Conservation (phyloP, 2,329 filamentous ascomycete species). For the Tolypocladium ovalisporum region DNA sequence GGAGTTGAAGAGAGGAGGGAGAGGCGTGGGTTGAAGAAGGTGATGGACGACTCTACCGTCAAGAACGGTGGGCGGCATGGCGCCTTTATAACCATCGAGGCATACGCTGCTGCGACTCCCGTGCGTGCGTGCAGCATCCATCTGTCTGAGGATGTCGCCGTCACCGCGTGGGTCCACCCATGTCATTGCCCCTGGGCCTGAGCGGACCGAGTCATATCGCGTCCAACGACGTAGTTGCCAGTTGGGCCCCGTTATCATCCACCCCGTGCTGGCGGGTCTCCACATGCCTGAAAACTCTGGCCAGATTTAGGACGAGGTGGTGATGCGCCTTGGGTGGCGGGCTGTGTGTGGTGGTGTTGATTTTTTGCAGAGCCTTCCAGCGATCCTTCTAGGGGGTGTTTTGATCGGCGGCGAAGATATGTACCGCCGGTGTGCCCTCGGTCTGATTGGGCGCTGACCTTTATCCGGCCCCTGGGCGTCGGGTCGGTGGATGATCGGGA, state of each 20-base stretch:
- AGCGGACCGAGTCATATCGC: not conserved
- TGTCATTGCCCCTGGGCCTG: not conserved
- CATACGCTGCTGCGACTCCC: not conserved
- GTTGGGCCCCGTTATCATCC: not conserved
- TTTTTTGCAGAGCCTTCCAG: not conserved
- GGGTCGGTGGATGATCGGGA: not conserved
- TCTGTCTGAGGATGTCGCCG: not conserved
- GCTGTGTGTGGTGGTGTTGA: not conserved
- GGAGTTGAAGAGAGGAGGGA: not conserved
- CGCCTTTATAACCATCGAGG: conserved; percentile 19
- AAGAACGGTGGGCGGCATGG: conserved; percentile 25
- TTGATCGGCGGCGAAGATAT: not conserved
- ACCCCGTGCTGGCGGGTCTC: not conserved
- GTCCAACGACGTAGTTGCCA: not conserved
- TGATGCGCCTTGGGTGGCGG: not conserved
- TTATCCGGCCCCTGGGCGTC: not conserved
- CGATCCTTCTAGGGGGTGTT: not conserved
- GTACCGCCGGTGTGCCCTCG: not conserved
- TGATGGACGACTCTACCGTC: conserved; percentile 20
- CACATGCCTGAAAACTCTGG: not conserved
- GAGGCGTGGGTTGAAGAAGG: conserved; percentile 6
- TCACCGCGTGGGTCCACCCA: conserved; percentile 2
- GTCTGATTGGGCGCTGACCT: not conserved
- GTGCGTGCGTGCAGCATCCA: not conserved
- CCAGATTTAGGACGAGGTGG: not conserved